Conservation (phyloP, 139 green algal genomes). For the Marvania coccoides region DNA sequence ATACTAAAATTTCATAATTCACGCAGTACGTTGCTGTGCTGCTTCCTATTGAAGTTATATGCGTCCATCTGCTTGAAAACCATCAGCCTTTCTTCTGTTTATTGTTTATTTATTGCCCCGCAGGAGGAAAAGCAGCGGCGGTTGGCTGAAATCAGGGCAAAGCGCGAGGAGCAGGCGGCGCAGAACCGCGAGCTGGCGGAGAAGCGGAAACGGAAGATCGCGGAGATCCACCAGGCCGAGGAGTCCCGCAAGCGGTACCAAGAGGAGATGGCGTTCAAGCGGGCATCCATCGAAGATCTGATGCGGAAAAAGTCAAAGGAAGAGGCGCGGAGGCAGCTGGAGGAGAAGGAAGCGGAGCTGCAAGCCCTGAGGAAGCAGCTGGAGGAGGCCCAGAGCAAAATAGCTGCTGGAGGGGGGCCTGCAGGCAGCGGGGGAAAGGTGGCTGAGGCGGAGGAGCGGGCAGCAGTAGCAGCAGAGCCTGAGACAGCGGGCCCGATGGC, state of each 20-base stretch:
- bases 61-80: no score
- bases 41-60: conserved; percentile 5
- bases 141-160: background rate
- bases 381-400: background rate
- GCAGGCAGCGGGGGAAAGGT: background rate
- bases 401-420: background rate
- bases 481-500: no score
- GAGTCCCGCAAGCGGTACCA: background rate
- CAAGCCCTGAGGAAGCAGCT: background rate
- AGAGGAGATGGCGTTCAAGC: background rate
- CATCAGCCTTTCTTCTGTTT: no score
- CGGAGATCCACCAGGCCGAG: background rate
- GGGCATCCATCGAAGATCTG: background rate
- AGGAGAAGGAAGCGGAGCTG: background rate
- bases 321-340: background rate
- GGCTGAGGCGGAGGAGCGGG: background rate
- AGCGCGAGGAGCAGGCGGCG: conserved; percentile 2
- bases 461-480: background rate
- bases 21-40: background rate
- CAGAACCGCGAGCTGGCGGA: conserved; percentile 1
- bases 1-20: no score
- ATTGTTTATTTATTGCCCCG: background rate
- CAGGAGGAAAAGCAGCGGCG: conserved; percentile 7
- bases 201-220: conserved; percentile 2
- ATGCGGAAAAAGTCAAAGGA: background rate